A percentile compares a stretch with the other conserved stretches of the same genome.
These are phyloP conservation scores for Candolleomyces aberdarensis DNA, from an alignment of 768 basidiomycete species.

Conservation along the genomic window DNA sequence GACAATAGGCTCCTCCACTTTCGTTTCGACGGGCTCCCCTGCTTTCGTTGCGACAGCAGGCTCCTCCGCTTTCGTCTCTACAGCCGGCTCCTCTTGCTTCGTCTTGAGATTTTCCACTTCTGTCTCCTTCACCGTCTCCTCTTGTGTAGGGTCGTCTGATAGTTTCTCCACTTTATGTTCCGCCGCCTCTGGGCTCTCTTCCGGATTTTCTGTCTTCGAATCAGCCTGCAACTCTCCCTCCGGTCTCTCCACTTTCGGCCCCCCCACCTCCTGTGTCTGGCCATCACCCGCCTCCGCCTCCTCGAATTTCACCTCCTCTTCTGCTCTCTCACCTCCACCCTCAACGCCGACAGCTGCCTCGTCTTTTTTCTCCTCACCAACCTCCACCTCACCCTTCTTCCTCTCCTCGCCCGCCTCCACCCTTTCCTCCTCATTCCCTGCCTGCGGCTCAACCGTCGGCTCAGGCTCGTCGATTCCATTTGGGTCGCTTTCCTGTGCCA, in stretches of 20 bases:
- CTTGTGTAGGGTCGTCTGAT: not conserved
- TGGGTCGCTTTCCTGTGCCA: conserved; percentile 5
- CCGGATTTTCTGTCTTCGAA: conserved; percentile 1
- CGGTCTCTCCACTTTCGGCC: conserved; percentile 7
- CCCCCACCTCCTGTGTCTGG: conserved; percentile 5
- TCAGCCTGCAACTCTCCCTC: too few relatives aligned
- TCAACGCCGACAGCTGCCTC: conserved; percentile 4
- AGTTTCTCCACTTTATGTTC: not conserved
- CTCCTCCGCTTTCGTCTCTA: not conserved
- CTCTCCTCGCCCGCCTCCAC: conserved; percentile 10
- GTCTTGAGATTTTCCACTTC: not conserved
- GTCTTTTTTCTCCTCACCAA: conserved; percentile 7
- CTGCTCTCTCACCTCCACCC: not conserved
- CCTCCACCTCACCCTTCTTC: not conserved
- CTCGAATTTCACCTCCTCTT: conserved; percentile 2
- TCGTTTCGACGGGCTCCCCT: not conserved
- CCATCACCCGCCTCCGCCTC: not conserved
- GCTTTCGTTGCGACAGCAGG: not conserved
- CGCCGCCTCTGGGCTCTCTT: not conserved
- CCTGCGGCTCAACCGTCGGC: conserved; percentile 2
- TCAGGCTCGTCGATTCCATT: conserved; percentile 3
- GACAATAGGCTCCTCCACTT: not conserved
- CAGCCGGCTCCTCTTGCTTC: not conserved
- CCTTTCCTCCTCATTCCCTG: not conserved
- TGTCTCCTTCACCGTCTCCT: not conserved